Evolutionary conservation across 148 eudicot genomes (phyloP).

Genomic region (Fagopyrum esculentum): DNA sequence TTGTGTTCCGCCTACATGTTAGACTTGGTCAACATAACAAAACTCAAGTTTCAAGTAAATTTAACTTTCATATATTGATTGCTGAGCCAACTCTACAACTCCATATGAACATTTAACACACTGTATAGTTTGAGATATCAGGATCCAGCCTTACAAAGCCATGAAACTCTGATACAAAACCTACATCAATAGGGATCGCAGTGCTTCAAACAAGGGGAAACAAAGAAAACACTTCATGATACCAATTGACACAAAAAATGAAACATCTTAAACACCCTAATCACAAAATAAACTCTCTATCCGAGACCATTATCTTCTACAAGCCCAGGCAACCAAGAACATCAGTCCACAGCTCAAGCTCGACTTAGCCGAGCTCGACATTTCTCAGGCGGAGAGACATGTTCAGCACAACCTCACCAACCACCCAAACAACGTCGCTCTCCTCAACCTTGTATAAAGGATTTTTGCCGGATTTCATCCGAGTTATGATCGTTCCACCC

Average conservation of each 20-base stretch:
- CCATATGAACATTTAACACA: too few species aligned
- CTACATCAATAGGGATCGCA: background rate
- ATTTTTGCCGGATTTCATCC: slow-evolving; percentile 7
- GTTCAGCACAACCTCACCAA: slow-evolving; percentile 10
- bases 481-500: background rate
- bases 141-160: too few species aligned
- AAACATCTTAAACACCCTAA: too few species aligned
- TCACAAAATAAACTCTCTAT: background rate
- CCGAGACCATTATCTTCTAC: background rate
- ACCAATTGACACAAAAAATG: too few species aligned
- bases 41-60: too few species aligned
- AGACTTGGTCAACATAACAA: too few species aligned
- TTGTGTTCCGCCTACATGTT: too few species aligned
- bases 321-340: slow-evolving; percentile 3
- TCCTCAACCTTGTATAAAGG: background rate
- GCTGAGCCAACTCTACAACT: too few species aligned
- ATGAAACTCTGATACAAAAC: too few species aligned
- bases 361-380: slow-evolving; percentile 6
- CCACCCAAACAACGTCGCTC: slow-evolving; percentile 10
- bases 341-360: slow-evolving; percentile 13
- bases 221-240: too few species aligned
- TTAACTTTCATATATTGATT: too few species aligned
- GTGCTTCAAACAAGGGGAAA: background rate
- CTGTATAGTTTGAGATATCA: too few species aligned
- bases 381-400: slow-evolving; percentile 10